phyloP scores from a whole-genome alignment of 2,329 filamentous ascomycete species.

The Penicillium sumatraense region DNA sequence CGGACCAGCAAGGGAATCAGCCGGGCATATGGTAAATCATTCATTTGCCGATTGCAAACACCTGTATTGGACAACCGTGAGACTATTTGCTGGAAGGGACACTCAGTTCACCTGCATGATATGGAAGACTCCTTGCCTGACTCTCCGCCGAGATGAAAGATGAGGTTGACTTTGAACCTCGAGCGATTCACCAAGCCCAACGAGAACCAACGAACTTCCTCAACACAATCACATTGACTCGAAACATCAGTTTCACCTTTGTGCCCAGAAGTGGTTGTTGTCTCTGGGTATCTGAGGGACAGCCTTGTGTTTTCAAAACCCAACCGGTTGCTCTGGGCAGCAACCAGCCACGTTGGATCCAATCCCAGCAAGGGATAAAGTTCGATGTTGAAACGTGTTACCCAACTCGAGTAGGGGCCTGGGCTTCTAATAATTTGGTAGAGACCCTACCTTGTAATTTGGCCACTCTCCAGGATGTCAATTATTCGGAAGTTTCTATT shows the following conservation, averaged over 20 bases:
- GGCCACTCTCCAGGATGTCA: conserved; percentile 10
- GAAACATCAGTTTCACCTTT: background rate
- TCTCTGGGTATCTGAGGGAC: conserved; percentile 2
- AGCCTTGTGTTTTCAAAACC: conserved; percentile 22
- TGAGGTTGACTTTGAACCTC: too few species aligned
- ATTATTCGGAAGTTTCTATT: conserved; percentile 14
- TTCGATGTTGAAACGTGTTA: background rate
- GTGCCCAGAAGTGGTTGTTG: background rate
- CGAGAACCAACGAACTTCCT: too few species aligned
- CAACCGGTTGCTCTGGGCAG: conserved; percentile 3
- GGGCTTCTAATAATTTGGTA: background rate
- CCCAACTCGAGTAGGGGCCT: background rate
- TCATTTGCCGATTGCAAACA: too few species aligned
- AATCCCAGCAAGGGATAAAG: conserved; percentile 23
- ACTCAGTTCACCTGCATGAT: too few species aligned
- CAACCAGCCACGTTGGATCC: conserved; percentile 20
- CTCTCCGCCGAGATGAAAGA: too few species aligned
- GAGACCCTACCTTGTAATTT: conserved; percentile 6
- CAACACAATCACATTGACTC: background rate
- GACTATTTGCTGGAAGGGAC: too few species aligned
- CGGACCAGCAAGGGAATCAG: background rate
- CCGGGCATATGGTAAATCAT: background rate
- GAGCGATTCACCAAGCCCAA: too few species aligned
- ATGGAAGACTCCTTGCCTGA: too few species aligned
- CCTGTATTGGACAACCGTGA: too few species aligned